Conservation (phyloP, 805 yeast species). For the Candida caryicola region DNA sequence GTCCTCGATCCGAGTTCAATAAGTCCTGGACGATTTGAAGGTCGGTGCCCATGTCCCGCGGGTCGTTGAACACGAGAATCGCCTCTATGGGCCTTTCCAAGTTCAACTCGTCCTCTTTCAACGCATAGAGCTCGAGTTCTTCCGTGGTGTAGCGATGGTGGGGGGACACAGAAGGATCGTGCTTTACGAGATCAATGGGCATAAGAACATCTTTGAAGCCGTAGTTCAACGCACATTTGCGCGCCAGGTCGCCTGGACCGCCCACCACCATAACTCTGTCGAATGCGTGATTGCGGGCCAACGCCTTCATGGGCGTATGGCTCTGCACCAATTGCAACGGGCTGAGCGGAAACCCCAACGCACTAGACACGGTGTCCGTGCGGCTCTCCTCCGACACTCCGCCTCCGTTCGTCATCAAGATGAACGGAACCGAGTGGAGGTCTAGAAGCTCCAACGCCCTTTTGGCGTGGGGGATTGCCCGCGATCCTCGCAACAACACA, state of each 20-base stretch:
- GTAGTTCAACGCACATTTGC: conserved; percentile 68
- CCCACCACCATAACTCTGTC: conserved; percentile 78
- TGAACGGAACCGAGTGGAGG: conserved; percentile 61
- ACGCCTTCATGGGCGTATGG: conserved; percentile 78
- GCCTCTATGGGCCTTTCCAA: conserved; percentile 58
- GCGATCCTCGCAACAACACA: conserved; percentile 72
- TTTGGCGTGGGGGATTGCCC: conserved; percentile 63
- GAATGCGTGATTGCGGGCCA: conserved; percentile 45
- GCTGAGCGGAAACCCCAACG: conserved; percentile 45
- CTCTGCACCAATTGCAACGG: conserved; percentile 74
- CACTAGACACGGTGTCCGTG: conserved; percentile 47
- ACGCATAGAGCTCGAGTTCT: conserved; percentile 44
- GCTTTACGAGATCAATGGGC: conserved; percentile 66
- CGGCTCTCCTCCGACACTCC: conserved; percentile 69
- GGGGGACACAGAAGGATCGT: conserved; percentile 63
- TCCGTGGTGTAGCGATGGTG: conserved; percentile 53
- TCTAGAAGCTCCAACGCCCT: conserved; percentile 57
- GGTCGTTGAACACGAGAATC: conserved; percentile 80
- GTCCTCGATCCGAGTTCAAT: conserved; percentile 60
- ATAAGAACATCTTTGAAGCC: conserved; percentile 76
- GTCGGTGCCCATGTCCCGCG: conserved; percentile 86
- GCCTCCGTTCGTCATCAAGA: conserved; percentile 89
- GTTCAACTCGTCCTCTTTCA: conserved; percentile 24
- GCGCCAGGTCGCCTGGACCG: conserved; percentile 67
- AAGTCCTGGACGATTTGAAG: conserved; percentile 73